phyloP scores from a whole-genome alignment of 2,329 filamentous ascomycete genomes.

The Paecilomyces niveus region DNA sequence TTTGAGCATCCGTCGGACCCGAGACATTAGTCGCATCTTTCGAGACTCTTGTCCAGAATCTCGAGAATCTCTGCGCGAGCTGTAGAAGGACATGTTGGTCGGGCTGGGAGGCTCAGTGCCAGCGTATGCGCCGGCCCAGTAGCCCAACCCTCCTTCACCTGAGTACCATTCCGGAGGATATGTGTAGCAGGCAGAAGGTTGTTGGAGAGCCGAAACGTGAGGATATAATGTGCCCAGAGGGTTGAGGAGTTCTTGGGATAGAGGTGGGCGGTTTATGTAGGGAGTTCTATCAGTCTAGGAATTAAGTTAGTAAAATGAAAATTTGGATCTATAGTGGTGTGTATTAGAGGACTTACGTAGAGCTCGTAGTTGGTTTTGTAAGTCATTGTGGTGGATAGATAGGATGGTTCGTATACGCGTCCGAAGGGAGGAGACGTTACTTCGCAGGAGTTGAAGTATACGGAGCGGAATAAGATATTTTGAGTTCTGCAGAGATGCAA shows the following conservation, averaged over 20 bases:
- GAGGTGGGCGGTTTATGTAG: constrained; percentile 19
- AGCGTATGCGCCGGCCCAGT: constrained; percentile 25
- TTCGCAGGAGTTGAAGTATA: not conserved
- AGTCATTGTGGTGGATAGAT: constrained; percentile 16
- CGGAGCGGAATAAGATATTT: not conserved
- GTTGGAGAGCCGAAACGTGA: constrained; percentile 29
- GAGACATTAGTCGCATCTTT: constrained; percentile 20
- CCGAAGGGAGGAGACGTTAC: not conserved
- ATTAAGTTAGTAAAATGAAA: not conserved
- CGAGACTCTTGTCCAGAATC: constrained; percentile 14
- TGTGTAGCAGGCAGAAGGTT: constrained; percentile 18
- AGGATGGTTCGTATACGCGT: not conserved
- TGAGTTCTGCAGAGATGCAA: not conserved
- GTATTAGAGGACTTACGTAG: constrained; percentile 21
- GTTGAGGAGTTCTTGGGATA: constrained; percentile 23
- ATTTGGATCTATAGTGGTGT: not conserved
- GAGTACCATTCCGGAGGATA: constrained; percentile 16
- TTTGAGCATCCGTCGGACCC: constrained; percentile 24
- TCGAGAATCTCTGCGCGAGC: constrained; percentile 17
- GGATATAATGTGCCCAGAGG: constrained; percentile 28
- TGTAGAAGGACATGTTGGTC: constrained; percentile 6
- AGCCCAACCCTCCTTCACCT: constrained; percentile 21
- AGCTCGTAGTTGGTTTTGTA: constrained; percentile 36
- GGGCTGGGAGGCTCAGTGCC: constrained; percentile 13
- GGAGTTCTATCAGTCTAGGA: constrained; percentile 18